phyloP scores from a whole-genome alignment of 2,329 filamentous ascomycete genomes.

The Mollisiaceae sp. region DNA sequence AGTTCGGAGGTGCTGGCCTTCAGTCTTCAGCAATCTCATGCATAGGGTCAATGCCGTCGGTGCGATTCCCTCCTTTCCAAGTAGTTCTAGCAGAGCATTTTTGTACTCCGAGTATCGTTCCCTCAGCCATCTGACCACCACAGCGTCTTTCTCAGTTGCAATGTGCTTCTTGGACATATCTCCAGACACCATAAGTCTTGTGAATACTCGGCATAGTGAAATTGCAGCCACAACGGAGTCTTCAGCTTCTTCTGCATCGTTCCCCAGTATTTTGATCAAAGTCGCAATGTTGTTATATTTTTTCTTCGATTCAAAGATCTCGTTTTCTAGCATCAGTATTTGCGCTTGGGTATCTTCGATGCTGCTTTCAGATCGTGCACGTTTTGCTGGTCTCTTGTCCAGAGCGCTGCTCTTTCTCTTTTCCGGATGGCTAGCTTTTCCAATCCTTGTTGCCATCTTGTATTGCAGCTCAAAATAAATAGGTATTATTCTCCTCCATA shows the following conservation, averaged over 20 bases:
- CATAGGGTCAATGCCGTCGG: constrained; percentile 75
- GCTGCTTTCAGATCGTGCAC: constrained; percentile 48
- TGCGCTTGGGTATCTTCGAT: constrained; percentile 63
- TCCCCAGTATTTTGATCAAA: constrained; percentile 66
- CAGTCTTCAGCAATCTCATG: constrained; percentile 85
- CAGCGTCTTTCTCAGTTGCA: constrained; percentile 72
- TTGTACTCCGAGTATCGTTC: constrained; percentile 76
- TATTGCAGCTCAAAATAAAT: constrained; percentile 7
- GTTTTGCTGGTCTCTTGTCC: constrained; percentile 51
- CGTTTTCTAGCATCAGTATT: constrained; percentile 77
- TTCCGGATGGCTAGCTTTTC: constrained; percentile 22
- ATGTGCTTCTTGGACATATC: constrained; percentile 68
- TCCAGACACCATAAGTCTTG: constrained; percentile 77
- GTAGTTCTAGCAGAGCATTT: constrained; percentile 61
- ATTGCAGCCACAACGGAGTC: constrained; percentile 73
- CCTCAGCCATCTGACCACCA: constrained; percentile 80
- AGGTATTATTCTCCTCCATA: constrained; percentile 18
- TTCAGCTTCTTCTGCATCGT: constrained; percentile 55
- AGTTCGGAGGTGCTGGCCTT: constrained; percentile 66
- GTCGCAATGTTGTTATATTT: constrained; percentile 90
- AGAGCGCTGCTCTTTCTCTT: constrained; percentile 58
- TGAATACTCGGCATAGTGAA: constrained; percentile 84
- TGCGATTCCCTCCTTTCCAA: constrained; percentile 67
- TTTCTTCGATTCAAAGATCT: constrained; percentile 83
- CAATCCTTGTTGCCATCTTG: constrained; percentile 38